Percentiles rank a stretch among this genome's conserved stretches.
Evolutionary conservation across 1,139 yeast species (phyloP).

Genomic region (Hyphopichia khmerensis): DNA sequence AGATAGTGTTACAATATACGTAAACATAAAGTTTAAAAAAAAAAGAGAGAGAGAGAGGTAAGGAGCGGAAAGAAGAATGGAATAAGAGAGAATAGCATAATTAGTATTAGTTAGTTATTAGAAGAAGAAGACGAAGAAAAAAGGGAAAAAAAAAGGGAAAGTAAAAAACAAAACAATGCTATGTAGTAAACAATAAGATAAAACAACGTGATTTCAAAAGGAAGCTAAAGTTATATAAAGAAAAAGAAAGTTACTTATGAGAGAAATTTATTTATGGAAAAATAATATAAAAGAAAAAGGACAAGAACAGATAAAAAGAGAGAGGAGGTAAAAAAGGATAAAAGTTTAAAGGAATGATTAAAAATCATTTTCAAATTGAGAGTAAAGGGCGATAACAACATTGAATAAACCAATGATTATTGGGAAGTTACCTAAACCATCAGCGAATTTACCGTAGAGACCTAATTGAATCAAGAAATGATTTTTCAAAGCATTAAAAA

Average conservation of each 20-base stretch:
- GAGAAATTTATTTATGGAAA: no score
- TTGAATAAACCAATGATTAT: conserved; percentile 49
- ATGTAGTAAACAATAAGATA: background rate
- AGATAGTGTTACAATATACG: conserved; percentile 1
- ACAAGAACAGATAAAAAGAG: background rate
- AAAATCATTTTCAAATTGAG: conserved; percentile 44
- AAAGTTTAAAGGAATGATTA: conserved; percentile 5
- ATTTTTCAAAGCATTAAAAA: conserved; percentile 36
- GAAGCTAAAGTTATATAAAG: conserved; percentile 3
- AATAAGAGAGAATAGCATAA: no score
- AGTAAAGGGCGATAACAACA: conserved; percentile 50
- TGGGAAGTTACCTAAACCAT: conserved; percentile 48
- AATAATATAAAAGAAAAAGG: no score
- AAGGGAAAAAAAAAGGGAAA: background rate
- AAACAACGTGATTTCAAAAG: background rate
- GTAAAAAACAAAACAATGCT: background rate
- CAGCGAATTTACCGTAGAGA: conserved; percentile 32
- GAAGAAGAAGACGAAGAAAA: background rate
- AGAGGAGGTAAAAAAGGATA: background rate
- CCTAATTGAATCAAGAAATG: conserved; percentile 38
- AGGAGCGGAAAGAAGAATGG: no score
- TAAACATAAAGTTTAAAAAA: background rate
- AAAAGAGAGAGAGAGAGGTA: background rate
- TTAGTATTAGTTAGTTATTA: no score
- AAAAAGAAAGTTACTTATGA: background rate